phyloP scores from a whole-genome alignment of 2,329 filamentous ascomycete genomes.

The Alternaria triticimaculans region DNA sequence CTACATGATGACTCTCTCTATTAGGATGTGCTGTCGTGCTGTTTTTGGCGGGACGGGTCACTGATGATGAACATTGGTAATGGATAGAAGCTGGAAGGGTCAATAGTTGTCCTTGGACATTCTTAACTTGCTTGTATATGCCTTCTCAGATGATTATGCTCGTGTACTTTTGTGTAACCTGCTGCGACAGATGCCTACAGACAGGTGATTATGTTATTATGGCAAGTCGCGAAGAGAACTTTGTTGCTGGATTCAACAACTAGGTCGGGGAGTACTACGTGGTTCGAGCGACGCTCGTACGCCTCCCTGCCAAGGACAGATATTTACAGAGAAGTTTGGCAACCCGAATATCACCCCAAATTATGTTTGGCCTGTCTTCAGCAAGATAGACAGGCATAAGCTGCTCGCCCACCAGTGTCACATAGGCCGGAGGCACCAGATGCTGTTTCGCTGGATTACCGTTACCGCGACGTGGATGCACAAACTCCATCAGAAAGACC shows the following conservation, averaged over 20 bases:
- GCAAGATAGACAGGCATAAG: too few species aligned
- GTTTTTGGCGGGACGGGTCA: background rate
- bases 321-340: too few species aligned
- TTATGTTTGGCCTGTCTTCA: too few species aligned
- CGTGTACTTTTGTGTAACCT: background rate
- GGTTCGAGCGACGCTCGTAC: background rate
- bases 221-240: background rate
- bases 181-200: background rate
- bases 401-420: too few species aligned
- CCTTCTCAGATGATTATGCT: background rate
- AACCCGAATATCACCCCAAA: too few species aligned
- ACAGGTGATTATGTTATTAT: background rate
- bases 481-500: too few species aligned
- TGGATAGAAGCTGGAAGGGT: conserved; percentile 9
- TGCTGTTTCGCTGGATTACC: too few species aligned
- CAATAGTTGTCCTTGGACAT: conserved; percentile 1
- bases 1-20: background rate
- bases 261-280: background rate
- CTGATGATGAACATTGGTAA: conserved; percentile 11
- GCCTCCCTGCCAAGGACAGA: background rate
- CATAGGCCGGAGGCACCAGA: too few species aligned
- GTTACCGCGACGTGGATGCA: too few species aligned
- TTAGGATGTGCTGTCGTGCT: background rate
- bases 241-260: background rate
- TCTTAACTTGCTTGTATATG: conserved; percentile 12